Percentiles rank a stretch among this genome's conserved stretches.
Evolutionary conservation across 1,139 yeast genomes (phyloP).

Genomic region (Magnusiomyces sp.): DNA sequence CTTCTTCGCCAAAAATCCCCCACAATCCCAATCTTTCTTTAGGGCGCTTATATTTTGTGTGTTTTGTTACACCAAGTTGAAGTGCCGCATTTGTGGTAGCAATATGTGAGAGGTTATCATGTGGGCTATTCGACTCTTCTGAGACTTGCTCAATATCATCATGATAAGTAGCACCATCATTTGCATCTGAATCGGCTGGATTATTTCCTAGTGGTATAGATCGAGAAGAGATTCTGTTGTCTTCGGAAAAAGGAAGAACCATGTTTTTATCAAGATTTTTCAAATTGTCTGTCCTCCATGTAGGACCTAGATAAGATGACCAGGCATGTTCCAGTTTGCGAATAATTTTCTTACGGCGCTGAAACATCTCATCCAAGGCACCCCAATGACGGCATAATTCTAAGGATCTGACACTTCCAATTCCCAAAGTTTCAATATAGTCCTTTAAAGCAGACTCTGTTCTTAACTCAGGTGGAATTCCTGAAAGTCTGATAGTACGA

Average conservation of each 20-base stretch:
- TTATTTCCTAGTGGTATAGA: conserved; percentile 8
- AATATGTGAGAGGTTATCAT: not conserved
- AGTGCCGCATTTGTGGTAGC: conserved; percentile 6
- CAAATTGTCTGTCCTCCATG: conserved; percentile 18
- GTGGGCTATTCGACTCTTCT: no score
- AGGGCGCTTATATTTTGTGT: conserved; percentile 32
- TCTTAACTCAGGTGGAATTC: conserved; percentile 79
- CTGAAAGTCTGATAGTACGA: conserved; percentile 79
- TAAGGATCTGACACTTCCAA: conserved; percentile 70
- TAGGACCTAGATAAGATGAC: conserved; percentile 58
- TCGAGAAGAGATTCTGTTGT: conserved; percentile 5
- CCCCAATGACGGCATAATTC: conserved; percentile 85
- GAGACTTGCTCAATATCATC: no score
- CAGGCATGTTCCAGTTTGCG: conserved; percentile 60
- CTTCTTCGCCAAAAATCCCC: conserved; percentile 48
- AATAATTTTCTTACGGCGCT: conserved; percentile 46
- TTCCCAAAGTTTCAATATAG: conserved; percentile 67
- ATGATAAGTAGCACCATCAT: no score
- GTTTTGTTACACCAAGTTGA: conserved; percentile 11
- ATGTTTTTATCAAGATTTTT: conserved; percentile 4
- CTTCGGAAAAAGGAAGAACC: conserved; percentile 10
- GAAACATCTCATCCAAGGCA: conserved; percentile 55
- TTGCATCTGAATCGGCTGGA: no score
- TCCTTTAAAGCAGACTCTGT: conserved; percentile 58
- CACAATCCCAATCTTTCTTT: conserved; percentile 36